These are phyloP conservation scores for Spatholobus suberectus DNA, from an alignment of 306 rosid species.

Conservation along the genomic window DNA sequence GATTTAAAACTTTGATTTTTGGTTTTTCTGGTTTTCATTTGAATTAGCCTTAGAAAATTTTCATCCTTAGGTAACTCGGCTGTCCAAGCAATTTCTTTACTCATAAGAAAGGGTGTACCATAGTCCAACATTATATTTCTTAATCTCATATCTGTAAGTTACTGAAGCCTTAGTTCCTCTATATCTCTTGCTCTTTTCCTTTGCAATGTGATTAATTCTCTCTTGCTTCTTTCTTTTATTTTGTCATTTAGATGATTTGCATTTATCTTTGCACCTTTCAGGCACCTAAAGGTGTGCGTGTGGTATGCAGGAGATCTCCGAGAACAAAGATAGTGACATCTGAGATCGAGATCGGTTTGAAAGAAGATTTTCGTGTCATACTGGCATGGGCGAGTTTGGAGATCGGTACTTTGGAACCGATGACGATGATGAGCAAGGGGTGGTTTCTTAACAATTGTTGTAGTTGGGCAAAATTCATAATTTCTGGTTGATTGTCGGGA, in stretches of 20 bases:
- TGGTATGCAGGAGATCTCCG: conserved; percentile 91
- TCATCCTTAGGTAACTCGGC: conserved; percentile 88
- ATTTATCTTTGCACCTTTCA: conserved; percentile 38
- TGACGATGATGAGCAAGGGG: conserved; percentile 67
- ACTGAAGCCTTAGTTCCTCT: conserved; percentile 14
- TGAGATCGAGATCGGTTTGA: conserved; percentile 90
- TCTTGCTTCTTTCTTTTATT: neutral
- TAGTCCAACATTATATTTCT: conserved; percentile 97
- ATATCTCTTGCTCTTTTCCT: neutral
- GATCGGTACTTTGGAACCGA: conserved; percentile 98
- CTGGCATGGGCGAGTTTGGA: conserved; percentile 99
- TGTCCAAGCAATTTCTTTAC: conserved; percentile 89
- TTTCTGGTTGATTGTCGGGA: conserved; percentile 23
- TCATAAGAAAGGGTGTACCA: conserved; percentile 89
- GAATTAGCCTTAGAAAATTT: conserved; percentile 14
- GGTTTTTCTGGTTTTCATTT: conserved; percentile 10
- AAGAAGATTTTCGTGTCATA: conserved; percentile 84
- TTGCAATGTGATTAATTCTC: neutral
- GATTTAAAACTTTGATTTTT: neutral
- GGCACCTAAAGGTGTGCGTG: conserved; percentile 98
- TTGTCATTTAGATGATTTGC: conserved; percentile 11
- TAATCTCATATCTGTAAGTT: conserved; percentile 95
- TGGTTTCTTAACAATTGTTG: conserved; percentile 51
- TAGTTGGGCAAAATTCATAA: conserved; percentile 27
- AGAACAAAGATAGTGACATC: conserved; percentile 97